Percentiles rank a stretch among this genome's conserved stretches.
phyloP scores from a whole-genome alignment of 331 rosid genomes.

The Cydonia oblonga region DNA sequence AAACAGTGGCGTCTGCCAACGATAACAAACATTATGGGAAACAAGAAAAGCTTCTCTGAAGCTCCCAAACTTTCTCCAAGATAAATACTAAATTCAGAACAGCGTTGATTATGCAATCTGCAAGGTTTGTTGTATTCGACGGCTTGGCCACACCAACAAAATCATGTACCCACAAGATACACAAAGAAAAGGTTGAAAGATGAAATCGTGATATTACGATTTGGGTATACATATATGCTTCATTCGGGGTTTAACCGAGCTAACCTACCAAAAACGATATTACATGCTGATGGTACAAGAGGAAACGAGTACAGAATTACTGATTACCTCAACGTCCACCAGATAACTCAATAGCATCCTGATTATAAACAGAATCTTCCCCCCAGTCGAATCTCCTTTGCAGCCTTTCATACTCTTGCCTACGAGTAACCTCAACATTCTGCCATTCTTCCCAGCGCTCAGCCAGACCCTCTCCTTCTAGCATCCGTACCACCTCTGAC shows the following conservation, averaged over 20 bases:
- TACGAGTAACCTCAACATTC: slow-evolving; percentile 66
- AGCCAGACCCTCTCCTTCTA: slow-evolving; percentile 93
- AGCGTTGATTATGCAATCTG: not conserved
- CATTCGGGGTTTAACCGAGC: slow-evolving; percentile 6
- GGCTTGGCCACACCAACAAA: not conserved
- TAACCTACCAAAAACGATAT: slow-evolving; percentile 22
- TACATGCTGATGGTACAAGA: not conserved
- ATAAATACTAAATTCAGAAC: not conserved
- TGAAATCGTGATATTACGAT: not conserved
- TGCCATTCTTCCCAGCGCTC: slow-evolving; percentile 99
- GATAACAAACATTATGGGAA: not conserved
- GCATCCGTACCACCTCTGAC: slow-evolving; percentile 90
- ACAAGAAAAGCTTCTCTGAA: not conserved
- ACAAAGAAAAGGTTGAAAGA: not conserved
- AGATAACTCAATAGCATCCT: slow-evolving; percentile 78
- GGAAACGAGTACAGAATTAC: not conserved
- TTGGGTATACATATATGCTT: not conserved
- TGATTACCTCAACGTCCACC: slow-evolving; percentile 57
- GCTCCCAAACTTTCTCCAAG: not conserved
- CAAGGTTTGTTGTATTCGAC: not conserved
- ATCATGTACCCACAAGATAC: not conserved
- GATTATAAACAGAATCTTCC: slow-evolving; percentile 69
- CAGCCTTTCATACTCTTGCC: slow-evolving; percentile 67
- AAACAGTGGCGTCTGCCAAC: too few species aligned
- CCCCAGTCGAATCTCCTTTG: slow-evolving; percentile 91